These are phyloP conservation scores for Kurtzmaniella fragi DNA, from an alignment of 805 yeast species.

Conservation along the genomic window DNA sequence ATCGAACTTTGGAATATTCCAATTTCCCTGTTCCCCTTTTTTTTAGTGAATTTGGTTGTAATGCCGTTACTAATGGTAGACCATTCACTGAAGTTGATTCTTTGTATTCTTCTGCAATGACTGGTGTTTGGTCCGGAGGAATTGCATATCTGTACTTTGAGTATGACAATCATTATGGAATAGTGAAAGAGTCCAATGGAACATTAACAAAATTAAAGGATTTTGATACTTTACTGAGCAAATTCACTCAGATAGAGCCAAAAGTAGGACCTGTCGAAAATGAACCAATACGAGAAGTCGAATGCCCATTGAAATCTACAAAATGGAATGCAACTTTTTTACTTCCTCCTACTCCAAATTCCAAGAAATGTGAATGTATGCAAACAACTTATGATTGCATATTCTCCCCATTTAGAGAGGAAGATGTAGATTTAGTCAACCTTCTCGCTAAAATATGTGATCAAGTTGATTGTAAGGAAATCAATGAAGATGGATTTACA, in stretches of 20 bases:
- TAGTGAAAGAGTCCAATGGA: slow-evolving; percentile 26
- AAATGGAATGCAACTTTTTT: slow-evolving; percentile 15
- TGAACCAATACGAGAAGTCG: slow-evolving; percentile 1
- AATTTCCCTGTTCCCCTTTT: slow-evolving; percentile 31
- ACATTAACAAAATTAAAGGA: slow-evolving; percentile 21
- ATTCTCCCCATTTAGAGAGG: slow-evolving; percentile 17
- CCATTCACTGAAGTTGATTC: slow-evolving; percentile 37
- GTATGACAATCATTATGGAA: slow-evolving; percentile 28
- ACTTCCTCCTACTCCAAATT: slow-evolving; percentile 39
- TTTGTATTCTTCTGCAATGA: slow-evolving; percentile 26
- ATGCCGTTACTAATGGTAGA: slow-evolving; percentile 23
- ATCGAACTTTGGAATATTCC: slow-evolving; percentile 25
- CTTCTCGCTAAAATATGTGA: slow-evolving; percentile 31
- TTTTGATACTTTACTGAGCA: slow-evolving; percentile 21
- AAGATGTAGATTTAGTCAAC: slow-evolving; percentile 12
- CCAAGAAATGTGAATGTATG: slow-evolving; percentile 41
- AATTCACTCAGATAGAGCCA: slow-evolving; percentile 18
- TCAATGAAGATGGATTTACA: slow-evolving; percentile 25
- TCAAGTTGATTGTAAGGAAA: slow-evolving; percentile 33
- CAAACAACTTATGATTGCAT: slow-evolving; percentile 36
- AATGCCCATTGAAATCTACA: slow-evolving; percentile 3
- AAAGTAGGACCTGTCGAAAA: slow-evolving; percentile 8
- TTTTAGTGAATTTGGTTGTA: slow-evolving; percentile 39
- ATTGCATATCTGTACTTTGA: slow-evolving; percentile 34
- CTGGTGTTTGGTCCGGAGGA: slow-evolving; percentile 37